Conservation (phyloP, 495 filamentous ascomycete species). For the Penicillium daleae region DNA sequence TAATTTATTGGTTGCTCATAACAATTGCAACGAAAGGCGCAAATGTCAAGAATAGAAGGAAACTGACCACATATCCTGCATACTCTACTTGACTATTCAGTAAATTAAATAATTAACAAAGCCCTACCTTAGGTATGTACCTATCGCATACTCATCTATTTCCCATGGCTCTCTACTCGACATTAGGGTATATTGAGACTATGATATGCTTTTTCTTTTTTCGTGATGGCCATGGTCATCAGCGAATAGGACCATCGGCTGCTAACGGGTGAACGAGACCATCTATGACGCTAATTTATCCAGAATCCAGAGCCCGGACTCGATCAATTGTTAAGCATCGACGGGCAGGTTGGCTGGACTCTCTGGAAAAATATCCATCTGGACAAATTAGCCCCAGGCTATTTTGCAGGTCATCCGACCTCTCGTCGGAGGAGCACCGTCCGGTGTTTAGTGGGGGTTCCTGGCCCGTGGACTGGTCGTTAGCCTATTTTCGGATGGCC, state of each 20-base stretch:
- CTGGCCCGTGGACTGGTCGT: not conserved
- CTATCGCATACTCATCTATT: too few species aligned
- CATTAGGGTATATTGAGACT: too few species aligned
- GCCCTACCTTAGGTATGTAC: too few species aligned
- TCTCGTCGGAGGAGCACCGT: conserved; percentile 10
- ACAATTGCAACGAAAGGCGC: not conserved
- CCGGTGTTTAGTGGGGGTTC: conserved; percentile 11
- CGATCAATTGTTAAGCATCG: not conserved
- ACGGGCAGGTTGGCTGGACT: not conserved
- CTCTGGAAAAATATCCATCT: conserved; percentile 5
- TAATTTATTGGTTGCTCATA: not conserved
- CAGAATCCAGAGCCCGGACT: too few species aligned
- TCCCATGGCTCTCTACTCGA: too few species aligned
- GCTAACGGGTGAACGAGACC: too few species aligned
- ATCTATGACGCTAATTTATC: too few species aligned
- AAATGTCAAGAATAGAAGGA: not conserved
- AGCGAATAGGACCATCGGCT: too few species aligned
- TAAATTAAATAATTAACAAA: too few species aligned
- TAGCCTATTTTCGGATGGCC: not conserved
- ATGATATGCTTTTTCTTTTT: too few species aligned
- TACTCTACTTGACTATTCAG: too few species aligned
- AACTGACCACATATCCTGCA: not conserved
- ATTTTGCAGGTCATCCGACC: conserved; percentile 8
- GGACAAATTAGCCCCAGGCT: not conserved
- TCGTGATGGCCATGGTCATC: too few species aligned